Base-by-base conservation (phyloP, 495 filamentous ascomycete genomes). In the Penicillium salamii region DNA sequence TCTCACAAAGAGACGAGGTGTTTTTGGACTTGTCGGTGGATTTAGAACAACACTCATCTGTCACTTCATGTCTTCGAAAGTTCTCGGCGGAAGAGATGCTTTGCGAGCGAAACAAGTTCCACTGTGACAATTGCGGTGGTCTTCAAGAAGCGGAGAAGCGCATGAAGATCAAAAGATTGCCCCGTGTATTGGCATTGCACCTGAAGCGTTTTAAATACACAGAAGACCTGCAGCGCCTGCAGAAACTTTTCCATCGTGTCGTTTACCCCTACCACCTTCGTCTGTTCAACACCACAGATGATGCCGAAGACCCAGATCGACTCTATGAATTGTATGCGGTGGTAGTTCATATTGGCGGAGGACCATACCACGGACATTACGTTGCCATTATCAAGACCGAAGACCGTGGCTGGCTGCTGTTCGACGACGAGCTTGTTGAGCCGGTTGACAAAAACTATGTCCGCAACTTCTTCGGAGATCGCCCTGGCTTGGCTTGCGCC, bases 61-160 rank as follows among this genome's bases (percentile, higher is more conserved):
- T 98, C 2, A 97, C 93, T 3, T 90, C 95, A 12, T 98, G 93
- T 66, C 72, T 98, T 43, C 80, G 88, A 26, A 96, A 95, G 50
- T 98, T 98, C 62, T 98, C 93, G 0, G 91, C 91, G 28, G 93
- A 96, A 56, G 93, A 98, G 69, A 97, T 97, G 95, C 84, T 98
- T 47, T 97, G 93, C 61, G 93, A 98, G 69, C 81, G 90, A 47
- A 98, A 98, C 72, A 95, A 98, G 57, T 98, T 98, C 55, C 93
- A 97, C 62, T 98, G 93, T 66, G 93, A 98, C 62, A 90, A 90
- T 53, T 98, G 93, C 54, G 93, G 95, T 39, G 95, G 95, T 4
- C 73, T 98, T 17, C 95, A 98, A 70, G 93, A 98, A 70, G 93
- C 93, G 0, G 93, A 97, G 63, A 98, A 98, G 75, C 81, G 93